These are phyloP conservation scores for Camptophora hylomeconis DNA, from an alignment of 2,329 filamentous ascomycete genomes.

Conservation along the genomic window DNA sequence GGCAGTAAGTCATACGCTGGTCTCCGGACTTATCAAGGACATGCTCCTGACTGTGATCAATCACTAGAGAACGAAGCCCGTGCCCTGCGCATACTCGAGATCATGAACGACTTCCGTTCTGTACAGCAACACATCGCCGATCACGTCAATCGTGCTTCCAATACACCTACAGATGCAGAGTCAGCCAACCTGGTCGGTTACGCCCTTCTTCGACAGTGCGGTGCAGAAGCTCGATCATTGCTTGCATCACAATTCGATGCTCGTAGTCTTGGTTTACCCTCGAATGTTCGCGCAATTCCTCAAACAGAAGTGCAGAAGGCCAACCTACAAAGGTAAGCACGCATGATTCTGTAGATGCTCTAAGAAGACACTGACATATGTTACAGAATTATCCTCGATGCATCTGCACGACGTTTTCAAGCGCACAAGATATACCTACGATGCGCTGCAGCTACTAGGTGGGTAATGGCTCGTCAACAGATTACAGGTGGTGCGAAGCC, in stretches of 20 bases:
- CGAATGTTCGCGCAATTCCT: constrained; percentile 19
- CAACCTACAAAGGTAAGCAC: constrained; percentile 41
- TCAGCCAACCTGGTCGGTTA: constrained; percentile 45
- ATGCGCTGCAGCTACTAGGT: constrained; percentile 44
- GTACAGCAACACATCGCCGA: constrained; percentile 42
- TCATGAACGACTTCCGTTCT: constrained; percentile 52
- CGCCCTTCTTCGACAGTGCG: constrained; percentile 42
- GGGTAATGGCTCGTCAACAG: constrained; percentile 41
- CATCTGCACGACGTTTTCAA: constrained; percentile 46
- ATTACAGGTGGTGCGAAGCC: constrained; percentile 39
- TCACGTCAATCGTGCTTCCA: constrained; percentile 32
- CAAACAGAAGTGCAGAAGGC: constrained; percentile 42
- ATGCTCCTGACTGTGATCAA: constrained; percentile 24
- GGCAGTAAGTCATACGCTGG: constrained; percentile 13
- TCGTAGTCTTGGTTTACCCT: constrained; percentile 23
- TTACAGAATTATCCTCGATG: constrained; percentile 46
- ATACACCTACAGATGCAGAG: constrained; percentile 39
- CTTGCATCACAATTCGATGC: constrained; percentile 40
- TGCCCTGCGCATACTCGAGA: constrained; percentile 48
- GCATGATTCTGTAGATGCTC: constrained; percentile 1
- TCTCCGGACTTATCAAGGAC: constrained; percentile 4
- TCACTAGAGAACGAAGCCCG: constrained; percentile 48
- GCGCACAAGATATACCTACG: constrained; percentile 49
- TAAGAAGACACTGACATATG: background rate
- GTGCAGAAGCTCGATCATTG: constrained; percentile 40